Conservation (phyloP, 805 yeast genomes). For the Kazachstania psychrophila region DNA sequence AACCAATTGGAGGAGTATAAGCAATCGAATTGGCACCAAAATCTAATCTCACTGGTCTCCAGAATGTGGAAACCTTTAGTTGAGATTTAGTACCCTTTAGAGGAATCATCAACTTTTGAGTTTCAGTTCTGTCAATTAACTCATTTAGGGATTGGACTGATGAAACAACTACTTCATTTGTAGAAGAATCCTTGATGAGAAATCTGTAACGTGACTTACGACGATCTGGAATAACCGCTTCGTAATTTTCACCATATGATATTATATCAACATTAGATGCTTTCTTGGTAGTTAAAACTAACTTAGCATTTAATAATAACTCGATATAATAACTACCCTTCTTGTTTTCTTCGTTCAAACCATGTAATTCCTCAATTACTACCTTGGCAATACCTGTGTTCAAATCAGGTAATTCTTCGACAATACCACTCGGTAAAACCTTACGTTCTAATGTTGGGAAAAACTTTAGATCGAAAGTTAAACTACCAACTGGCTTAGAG, state of each 20-base stretch:
- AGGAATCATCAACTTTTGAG: conserved; percentile 70
- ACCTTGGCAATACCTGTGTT: conserved; percentile 81
- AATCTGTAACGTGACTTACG: conserved; percentile 61
- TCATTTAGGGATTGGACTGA: conserved; percentile 51
- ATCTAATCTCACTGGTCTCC: conserved; percentile 78
- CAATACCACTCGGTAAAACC: conserved; percentile 67
- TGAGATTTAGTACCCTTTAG: conserved; percentile 64
- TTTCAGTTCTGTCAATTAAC: conserved; percentile 66
- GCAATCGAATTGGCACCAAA: conserved; percentile 66
- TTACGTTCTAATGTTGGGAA: conserved; percentile 60
- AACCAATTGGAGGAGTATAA: conserved; percentile 93
- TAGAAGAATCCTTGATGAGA: conserved; percentile 53
- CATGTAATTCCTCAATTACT: conserved; percentile 36
- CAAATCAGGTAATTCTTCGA: conserved; percentile 79
- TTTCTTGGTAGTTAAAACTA: conserved; percentile 42
- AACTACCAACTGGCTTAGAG: conserved; percentile 72
- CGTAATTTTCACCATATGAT: conserved; percentile 51
- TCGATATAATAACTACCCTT: conserved; percentile 63
- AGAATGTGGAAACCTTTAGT: conserved; percentile 54
- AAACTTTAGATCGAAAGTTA: conserved; percentile 61
- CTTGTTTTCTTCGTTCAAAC: conserved; percentile 35
- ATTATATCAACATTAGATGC: conserved; percentile 55
- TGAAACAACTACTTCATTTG: conserved; percentile 49
- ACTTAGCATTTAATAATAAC: conserved; percentile 53
- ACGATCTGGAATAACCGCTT: conserved; percentile 63